Conservation (phyloP, 2,329 filamentous ascomycete genomes). For the Calycina marina region DNA sequence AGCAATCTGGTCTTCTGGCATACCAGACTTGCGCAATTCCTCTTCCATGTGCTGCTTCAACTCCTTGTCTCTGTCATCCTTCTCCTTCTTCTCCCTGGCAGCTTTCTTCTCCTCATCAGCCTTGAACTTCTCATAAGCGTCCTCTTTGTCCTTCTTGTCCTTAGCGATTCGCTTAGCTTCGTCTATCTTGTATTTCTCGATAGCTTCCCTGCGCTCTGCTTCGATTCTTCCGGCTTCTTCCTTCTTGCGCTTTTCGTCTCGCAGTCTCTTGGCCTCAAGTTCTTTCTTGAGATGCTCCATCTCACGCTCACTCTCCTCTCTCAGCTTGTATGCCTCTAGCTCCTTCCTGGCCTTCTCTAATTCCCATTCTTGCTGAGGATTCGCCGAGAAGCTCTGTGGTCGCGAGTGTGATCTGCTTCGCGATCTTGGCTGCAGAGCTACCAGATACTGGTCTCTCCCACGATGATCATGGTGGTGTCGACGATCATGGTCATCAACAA, state of each 20-base stretch:
- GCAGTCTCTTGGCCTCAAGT: slow-evolving; percentile 28
- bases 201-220: slow-evolving; percentile 11
- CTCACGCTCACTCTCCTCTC: slow-evolving; percentile 18
- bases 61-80: slow-evolving; percentile 21
- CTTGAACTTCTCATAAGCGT: slow-evolving; percentile 29
- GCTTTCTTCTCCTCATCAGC: slow-evolving; percentile 28
- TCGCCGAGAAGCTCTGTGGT: slow-evolving; percentile 2
- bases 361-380: slow-evolving; percentile 7
- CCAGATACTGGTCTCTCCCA: slow-evolving; percentile 4
- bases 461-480: no score
- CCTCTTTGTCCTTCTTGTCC: slow-evolving; percentile 33
- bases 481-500: slow-evolving; percentile 5
- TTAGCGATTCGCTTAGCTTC: slow-evolving; percentile 25
- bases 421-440: neutral
- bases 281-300: slow-evolving; percentile 29
- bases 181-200: slow-evolving; percentile 25
- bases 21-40: slow-evolving; percentile 40
- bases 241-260: slow-evolving; percentile 23
- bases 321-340: slow-evolving; percentile 28
- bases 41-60: slow-evolving; percentile 38
- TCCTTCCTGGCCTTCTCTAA: slow-evolving; percentile 29
- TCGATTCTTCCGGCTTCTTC: slow-evolving; percentile 22
- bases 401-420: slow-evolving; percentile 3
- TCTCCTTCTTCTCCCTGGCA: slow-evolving; percentile 24
- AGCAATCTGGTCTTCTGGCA: slow-evolving; percentile 42